Percentiles rank a stretch among this genome's conserved stretches.
phyloP scores from a whole-genome alignment of 192 early-diverging fungal species.

The Rhizophlyctis rosea region DNA sequence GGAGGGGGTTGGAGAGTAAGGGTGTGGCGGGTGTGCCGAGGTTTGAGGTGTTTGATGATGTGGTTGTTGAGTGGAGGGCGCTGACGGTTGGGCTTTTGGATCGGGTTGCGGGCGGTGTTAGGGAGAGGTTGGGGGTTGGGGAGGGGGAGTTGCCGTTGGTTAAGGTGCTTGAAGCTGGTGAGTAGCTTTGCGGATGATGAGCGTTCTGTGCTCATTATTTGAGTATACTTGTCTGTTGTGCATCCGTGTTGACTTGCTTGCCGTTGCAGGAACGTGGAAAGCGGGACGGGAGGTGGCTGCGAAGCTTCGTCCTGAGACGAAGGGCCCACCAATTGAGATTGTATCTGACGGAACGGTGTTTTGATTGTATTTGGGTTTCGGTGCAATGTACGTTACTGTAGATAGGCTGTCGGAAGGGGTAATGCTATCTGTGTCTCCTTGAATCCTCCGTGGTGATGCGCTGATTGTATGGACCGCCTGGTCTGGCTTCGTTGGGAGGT shows the following conservation, averaged over 20 bases:
- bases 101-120: constrained; percentile 61
- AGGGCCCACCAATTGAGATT: constrained; percentile 89
- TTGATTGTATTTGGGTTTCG: constrained; percentile 41
- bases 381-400: too few relatives aligned
- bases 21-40: constrained; percentile 47
- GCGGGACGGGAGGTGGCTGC: constrained; percentile 84
- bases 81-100: constrained; percentile 85
- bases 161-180: constrained; percentile 78
- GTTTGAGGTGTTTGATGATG: constrained; percentile 76
- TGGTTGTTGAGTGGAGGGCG: constrained; percentile 91
- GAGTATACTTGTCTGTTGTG: background rate
- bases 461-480: too few relatives aligned
- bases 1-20: constrained; percentile 21
- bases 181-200: background rate
- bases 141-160: constrained; percentile 66
- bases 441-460: too few relatives aligned
- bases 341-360: constrained; percentile 84
- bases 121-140: constrained; percentile 49
- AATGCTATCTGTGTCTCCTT: too few relatives aligned
- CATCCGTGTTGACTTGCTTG: background rate
- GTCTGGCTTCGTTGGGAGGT: too few relatives aligned
- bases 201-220: background rate
- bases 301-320: constrained; percentile 68
- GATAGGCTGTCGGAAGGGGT: too few relatives aligned
- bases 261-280: constrained; percentile 82